phyloP scores from a whole-genome alignment of 441 rosid genomes.

The Corymbia calophylla region DNA sequence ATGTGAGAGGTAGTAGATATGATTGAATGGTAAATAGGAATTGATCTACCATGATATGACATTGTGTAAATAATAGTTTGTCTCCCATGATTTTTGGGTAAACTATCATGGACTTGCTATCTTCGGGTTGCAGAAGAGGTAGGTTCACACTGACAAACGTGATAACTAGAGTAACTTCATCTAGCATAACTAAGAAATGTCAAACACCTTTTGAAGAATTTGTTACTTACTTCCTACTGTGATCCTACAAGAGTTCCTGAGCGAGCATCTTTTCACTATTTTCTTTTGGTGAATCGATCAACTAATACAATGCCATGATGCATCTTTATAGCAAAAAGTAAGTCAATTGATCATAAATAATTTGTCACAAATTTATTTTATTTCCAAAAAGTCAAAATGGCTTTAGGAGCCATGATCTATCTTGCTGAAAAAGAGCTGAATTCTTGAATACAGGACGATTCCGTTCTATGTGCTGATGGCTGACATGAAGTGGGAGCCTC shows the following conservation, averaged over 20 bases:
- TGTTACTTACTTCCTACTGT: too few species aligned
- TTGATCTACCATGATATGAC: too few species aligned
- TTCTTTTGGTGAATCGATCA: too few species aligned
- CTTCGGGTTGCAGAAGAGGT: too few species aligned
- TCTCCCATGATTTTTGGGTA: too few species aligned
- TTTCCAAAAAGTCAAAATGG: neutral
- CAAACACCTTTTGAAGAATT: neutral
- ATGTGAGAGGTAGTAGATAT: too few species aligned
- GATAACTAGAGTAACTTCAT: neutral
- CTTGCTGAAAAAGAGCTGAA: neutral
- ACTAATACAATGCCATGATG: neutral
- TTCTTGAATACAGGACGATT: neutral
- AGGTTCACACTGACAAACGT: neutral
- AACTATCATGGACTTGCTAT: too few species aligned
- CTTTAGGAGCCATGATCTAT: neutral
- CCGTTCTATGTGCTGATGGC: neutral
- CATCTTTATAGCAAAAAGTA: neutral
- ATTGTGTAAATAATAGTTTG: too few species aligned
- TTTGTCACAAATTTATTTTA: neutral
- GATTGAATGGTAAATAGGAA: too few species aligned
- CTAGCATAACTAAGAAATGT: neutral
- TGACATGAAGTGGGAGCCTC: neutral
- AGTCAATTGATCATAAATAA: neutral
- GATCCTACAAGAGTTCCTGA: too few species aligned
- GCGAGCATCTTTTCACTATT: too few species aligned